Percentiles rank a stretch among this genome's conserved stretches.
These are phyloP conservation scores for Brassica napus DNA, from an alignment of 345 rosid species.

Conservation along the genomic window DNA sequence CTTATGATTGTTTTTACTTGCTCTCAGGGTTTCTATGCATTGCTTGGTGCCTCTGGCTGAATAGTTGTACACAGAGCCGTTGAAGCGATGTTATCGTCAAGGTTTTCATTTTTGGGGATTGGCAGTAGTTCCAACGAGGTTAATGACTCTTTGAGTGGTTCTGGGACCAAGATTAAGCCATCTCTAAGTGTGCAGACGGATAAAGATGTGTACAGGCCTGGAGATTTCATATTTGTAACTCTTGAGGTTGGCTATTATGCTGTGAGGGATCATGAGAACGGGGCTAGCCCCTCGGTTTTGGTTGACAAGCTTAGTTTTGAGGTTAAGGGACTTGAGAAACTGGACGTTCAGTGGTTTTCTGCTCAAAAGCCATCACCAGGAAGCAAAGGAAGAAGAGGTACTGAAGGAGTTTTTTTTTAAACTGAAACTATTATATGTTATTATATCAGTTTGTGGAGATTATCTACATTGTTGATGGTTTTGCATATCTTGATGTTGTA, in stretches of 20 bases:
- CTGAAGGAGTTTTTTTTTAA: neutral
- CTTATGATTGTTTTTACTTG: neutral
- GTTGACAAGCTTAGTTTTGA: constrained; percentile 83
- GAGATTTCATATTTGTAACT: constrained; percentile 66
- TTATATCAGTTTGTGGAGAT: constrained; percentile 1
- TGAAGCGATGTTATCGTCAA: constrained; percentile 42
- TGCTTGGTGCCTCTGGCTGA: neutral
- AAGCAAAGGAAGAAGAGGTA: constrained; percentile 75
- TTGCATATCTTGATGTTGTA: neutral
- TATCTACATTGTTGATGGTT: constrained; percentile 2
- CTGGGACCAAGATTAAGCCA: constrained; percentile 46
- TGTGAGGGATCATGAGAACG: constrained; percentile 29
- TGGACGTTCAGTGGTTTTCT: constrained; percentile 81
- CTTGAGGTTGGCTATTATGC: constrained; percentile 59
- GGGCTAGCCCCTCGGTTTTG: constrained; percentile 46
- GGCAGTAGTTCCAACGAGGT: constrained; percentile 35
- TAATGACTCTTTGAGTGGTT: constrained; percentile 34
- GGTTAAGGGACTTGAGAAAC: constrained; percentile 78
- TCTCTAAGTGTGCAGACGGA: constrained; percentile 60
- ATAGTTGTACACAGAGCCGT: neutral
- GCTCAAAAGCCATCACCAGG: constrained; percentile 67
- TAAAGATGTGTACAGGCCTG: constrained; percentile 84
- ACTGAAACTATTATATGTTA: neutral
- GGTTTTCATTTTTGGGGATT: constrained; percentile 43
- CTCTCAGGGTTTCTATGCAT: constrained; percentile 26